A percentile compares a stretch with the other conserved stretches of the same genome.
Conservation (phyloP, 345 rosid species). For the Populus ilicifolia region DNA sequence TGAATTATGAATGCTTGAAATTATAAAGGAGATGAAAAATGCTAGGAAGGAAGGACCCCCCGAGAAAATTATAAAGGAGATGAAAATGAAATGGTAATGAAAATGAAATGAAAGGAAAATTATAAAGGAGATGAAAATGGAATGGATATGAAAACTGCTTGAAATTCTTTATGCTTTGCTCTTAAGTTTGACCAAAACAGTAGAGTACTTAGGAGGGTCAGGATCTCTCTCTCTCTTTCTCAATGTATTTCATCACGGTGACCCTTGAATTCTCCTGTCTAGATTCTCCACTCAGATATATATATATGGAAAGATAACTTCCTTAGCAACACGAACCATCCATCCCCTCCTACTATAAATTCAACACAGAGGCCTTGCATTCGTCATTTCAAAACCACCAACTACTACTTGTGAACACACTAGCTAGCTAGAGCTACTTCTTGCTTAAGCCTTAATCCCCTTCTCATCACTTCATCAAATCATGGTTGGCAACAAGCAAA, state of each 20-base stretch:
- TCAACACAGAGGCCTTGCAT: not conserved
- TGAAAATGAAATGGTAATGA: too few species aligned
- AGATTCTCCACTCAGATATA: slow-evolving; percentile 11
- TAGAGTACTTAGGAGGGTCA: not conserved
- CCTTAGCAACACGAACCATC: not conserved
- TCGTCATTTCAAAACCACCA: slow-evolving; percentile 4
- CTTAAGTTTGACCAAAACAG: not conserved
- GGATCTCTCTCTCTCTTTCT: not conserved
- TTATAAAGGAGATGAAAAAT: too few species aligned
- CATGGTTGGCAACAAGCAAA: slow-evolving; percentile 40
- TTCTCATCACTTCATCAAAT: not conserved
- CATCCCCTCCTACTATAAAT: slow-evolving; percentile 5
- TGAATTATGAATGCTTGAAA: too few species aligned
- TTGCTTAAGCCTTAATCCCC: not conserved
- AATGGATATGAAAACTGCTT: too few species aligned
- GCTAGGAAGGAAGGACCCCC: too few species aligned
- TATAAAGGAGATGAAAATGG: too few species aligned
- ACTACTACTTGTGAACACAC: not conserved
- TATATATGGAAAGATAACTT: not conserved
- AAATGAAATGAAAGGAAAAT: too few species aligned
- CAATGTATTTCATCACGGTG: not conserved
- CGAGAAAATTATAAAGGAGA: not conserved
- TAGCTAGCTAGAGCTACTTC: too few species aligned
- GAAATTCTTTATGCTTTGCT: slow-evolving; percentile 7
- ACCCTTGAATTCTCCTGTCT: not conserved